These are phyloP conservation scores for Dryadomyces quercus-mongolicae DNA, from an alignment of 2,329 filamentous ascomycete genomes.

Conservation along the genomic window DNA sequence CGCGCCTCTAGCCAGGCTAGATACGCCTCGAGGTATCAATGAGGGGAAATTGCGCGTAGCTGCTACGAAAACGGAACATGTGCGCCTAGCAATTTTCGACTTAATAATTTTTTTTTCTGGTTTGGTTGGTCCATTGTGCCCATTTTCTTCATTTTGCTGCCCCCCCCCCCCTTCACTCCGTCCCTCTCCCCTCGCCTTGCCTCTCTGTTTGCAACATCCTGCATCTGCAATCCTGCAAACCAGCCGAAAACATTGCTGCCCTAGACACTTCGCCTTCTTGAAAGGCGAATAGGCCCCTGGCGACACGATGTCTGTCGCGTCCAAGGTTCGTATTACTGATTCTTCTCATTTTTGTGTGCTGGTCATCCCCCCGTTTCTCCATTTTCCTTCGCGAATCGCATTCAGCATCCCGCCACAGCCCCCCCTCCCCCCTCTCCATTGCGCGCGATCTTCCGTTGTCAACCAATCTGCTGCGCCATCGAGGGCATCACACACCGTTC, in stretches of 20 bases:
- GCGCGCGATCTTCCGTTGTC: background rate
- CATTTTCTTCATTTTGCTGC: constrained; percentile 7
- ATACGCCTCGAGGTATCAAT: constrained; percentile 1
- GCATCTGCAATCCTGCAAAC: constrained; percentile 3
- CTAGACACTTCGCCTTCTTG: constrained; percentile 28
- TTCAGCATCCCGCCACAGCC: background rate
- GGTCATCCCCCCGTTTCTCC: constrained; percentile 7
- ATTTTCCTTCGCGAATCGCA: constrained; percentile 54
- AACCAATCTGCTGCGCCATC: background rate
- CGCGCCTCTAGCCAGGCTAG: background rate
- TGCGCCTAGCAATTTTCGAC: constrained; percentile 6
- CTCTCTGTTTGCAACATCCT: background rate
- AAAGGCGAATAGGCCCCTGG: constrained; percentile 37
- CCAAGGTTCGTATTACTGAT: constrained; percentile 34
- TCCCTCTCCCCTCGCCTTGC: background rate
- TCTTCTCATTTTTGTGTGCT: background rate
- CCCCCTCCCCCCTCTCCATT: background rate
- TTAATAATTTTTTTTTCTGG: constrained; percentile 8
- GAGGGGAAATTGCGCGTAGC: constrained; percentile 1
- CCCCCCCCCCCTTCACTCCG: constrained; percentile 11
- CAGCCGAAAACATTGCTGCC: constrained; percentile 9
- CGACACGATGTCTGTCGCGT: constrained; percentile 51
- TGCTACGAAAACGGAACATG: constrained; percentile 4
- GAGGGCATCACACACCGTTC: no score
- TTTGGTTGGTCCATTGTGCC: constrained; percentile 4